A percentile compares a stretch with the other conserved stretches of the same genome.
These are phyloP conservation scores for Camelina hispida DNA, from an alignment of 345 rosid genomes.

Conservation along the genomic window DNA sequence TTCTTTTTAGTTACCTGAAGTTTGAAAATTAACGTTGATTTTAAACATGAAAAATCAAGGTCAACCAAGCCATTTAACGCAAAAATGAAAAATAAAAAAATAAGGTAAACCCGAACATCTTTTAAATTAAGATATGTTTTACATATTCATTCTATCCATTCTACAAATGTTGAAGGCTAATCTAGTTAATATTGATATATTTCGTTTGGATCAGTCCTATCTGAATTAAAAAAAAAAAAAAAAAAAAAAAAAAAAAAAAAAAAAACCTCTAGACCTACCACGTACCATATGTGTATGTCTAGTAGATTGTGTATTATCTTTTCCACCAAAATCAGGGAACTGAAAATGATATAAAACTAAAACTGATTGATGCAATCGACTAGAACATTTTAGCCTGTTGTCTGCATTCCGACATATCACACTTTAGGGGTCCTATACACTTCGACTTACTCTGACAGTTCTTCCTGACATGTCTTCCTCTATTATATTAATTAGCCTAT, in stretches of 20 bases:
- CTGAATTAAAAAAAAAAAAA: not conserved
- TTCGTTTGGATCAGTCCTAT: not conserved
- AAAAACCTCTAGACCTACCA: not conserved
- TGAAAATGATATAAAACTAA: conserved; percentile 10
- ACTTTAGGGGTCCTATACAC: conserved; percentile 21
- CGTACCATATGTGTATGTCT: not conserved
- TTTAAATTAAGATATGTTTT: not conserved
- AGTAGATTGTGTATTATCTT: not conserved
- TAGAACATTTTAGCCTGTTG: conserved; percentile 17
- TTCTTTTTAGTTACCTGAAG: not conserved
- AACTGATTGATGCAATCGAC: conserved; percentile 29
- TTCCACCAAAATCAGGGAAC: not conserved
- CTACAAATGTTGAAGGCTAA: not conserved
- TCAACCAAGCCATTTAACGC: no score
- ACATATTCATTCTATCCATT: not conserved
- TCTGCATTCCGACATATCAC: conserved; percentile 30
- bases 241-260: not conserved
- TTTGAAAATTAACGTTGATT: not conserved
- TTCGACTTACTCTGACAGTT: conserved; percentile 24
- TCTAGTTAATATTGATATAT: not conserved
- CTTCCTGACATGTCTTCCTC: conserved; percentile 12
- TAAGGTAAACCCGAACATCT: not conserved
- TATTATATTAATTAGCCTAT: conserved; percentile 6
- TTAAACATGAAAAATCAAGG: not conserved
- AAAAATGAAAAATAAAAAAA: no score